Percentiles rank a stretch among this genome's conserved stretches.
Evolutionary conservation across 176 grass and related monocot species (phyloP).

Genomic region (Oryza meyeriana): DNA sequence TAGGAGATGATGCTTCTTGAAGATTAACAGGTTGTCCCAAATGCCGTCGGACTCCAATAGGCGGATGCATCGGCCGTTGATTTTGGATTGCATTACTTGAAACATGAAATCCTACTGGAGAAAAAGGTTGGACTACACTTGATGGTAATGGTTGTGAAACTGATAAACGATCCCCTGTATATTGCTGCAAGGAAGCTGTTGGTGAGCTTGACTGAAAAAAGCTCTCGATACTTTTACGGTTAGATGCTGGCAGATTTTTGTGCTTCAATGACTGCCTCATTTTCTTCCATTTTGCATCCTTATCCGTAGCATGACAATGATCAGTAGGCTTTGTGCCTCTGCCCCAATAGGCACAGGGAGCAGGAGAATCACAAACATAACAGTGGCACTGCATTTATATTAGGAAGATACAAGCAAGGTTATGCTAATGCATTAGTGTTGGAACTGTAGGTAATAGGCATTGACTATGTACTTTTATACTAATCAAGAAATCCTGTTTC

Average conservation of each 20-base stretch:
- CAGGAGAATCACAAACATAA: conserved; percentile 82
- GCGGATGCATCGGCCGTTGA: conserved; percentile 8
- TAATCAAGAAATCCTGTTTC: neutral
- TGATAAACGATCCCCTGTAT: neutral
- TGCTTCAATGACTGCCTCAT: conserved; percentile 48
- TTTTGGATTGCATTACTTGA: conserved; percentile 9
- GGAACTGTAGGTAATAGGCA: neutral
- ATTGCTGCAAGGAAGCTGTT: neutral
- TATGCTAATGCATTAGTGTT: conserved; percentile 10
- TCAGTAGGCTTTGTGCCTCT: conserved; percentile 27
- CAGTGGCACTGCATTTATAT: conserved; percentile 79
- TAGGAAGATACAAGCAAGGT: conserved; percentile 24
- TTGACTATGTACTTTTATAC: neutral
- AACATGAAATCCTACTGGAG: neutral
- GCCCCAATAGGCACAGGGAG: conserved; percentile 66
- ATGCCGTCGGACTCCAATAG: conserved; percentile 2
- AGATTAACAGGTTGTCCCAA: neutral
- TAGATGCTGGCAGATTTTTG: conserved; percentile 18
- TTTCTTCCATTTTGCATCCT: conserved; percentile 55
- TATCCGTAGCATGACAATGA: conserved; percentile 85
- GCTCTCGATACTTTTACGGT: neutral
- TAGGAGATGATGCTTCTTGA: neutral
- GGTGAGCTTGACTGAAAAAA: conserved; percentile 11
- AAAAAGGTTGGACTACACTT: neutral
- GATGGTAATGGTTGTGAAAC: neutral